phyloP scores from a whole-genome alignment of 176 grass and related monocot genomes.

The Carex pumila region DNA sequence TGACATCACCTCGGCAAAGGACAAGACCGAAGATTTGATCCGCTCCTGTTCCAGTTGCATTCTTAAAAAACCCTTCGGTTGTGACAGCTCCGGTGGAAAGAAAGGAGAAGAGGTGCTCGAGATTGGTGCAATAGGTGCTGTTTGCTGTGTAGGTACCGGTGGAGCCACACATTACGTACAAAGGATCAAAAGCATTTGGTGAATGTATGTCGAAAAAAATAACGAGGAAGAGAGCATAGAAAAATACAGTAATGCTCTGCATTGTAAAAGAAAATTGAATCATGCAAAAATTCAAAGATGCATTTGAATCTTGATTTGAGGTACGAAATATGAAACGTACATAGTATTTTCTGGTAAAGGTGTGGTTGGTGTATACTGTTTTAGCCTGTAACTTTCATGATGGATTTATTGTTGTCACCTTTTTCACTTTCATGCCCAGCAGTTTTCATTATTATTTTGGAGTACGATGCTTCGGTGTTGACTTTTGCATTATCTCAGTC shows the following conservation, averaged over 20 bases:
- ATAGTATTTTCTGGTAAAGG: background rate
- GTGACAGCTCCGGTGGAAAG: slow-evolving; percentile 11
- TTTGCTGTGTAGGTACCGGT: slow-evolving; percentile 21
- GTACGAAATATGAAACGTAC: background rate
- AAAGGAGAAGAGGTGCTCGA: slow-evolving; percentile 18
- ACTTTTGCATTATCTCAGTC: background rate
- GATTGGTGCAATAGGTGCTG: slow-evolving; percentile 42
- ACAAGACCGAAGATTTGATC: slow-evolving; percentile 19
- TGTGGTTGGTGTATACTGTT: background rate
- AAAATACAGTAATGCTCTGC: background rate
- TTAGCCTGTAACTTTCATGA: background rate
- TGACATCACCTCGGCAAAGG: slow-evolving; percentile 37
- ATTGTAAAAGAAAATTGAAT: background rate
- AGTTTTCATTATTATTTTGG: background rate
- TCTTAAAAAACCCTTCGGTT: background rate
- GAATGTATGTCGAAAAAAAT: background rate
- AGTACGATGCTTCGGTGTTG: background rate
- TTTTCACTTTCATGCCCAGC: background rate
- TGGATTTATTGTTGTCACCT: background rate
- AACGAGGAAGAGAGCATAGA: background rate
- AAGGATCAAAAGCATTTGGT: background rate
- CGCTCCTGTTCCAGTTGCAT: background rate
- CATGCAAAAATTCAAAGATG: background rate
- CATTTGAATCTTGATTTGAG: background rate
- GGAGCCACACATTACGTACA: slow-evolving; percentile 18